Base-by-base conservation (phyloP, 1,284 basidiomycete genomes). In the Lentinula novae-zelandiae region DNA sequence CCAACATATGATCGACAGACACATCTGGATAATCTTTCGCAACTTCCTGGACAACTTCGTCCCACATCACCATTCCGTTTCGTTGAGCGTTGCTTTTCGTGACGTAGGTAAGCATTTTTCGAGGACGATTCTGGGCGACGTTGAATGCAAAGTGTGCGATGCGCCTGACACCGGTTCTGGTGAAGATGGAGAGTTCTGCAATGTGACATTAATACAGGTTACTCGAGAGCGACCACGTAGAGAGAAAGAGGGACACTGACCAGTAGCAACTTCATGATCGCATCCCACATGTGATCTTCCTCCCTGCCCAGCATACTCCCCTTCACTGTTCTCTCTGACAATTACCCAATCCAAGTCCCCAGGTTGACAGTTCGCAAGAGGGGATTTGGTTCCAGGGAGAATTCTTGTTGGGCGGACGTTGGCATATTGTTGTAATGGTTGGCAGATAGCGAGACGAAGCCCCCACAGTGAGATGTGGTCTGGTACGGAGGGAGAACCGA, bases 401-500 rank as follows among this genome's bases (percentile, higher is more conserved):
- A 84, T 70, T 12, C 78, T 75, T 61, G 77, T 81, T 1, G 82
- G 82, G 20, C 83, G 75, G 9, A 84, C 71, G 63, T 82, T 83
- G 68, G 82, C 80, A 67, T 81, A 84, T 65, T 83, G 82, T 61
- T 84, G 79, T 46, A 84, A 80, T 15, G 76, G 78, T 44, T 80
- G 76, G 48, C 82, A 76, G 70, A 84, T 82, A 53, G 77, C 73
- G 8, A 83, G 72, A 36, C 82, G 71, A 53, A 77, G 77, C 44
- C 78, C 78, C 82, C 82, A 84, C 27, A 84, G 72, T n/a, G 78
- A 81, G 64, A 84, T 76, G 63, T 84, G 81, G 70, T 84, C 82
- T n/a, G 81, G 81, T 5, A 82, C 79, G 70, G 75, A 10, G 72
- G 76, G 63, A 72, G 57, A 57, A 4, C 61, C 61, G 34, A 62